Conservation (phyloP, 257 asterid genomes). For the Rauvolfia tetraphylla region DNA sequence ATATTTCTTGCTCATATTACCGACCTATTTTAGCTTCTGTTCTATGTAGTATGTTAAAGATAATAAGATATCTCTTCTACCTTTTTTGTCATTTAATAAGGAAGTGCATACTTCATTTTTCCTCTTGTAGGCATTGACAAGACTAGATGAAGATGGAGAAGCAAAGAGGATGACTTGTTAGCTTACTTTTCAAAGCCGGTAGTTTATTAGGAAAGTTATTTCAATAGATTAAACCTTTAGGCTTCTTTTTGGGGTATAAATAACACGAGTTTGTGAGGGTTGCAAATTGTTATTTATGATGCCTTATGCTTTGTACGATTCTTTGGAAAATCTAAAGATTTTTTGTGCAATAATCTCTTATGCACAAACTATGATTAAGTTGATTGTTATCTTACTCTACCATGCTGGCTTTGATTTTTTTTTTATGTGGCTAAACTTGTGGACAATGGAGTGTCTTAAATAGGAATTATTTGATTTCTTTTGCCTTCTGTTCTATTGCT, state of each 20-base stretch:
- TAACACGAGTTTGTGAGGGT: neutral
- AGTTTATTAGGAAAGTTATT: conserved; percentile 17
- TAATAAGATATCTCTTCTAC: conserved; percentile 5
- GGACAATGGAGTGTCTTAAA: neutral
- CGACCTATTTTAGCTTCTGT: neutral
- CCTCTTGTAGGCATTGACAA: conserved; percentile 74
- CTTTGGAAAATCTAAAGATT: neutral
- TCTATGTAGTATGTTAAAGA: neutral
- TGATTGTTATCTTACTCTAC: neutral
- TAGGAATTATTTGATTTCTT: no score
- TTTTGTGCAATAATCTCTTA: neutral
- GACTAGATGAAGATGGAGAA: conserved; percentile 86
- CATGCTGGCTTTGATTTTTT: neutral
- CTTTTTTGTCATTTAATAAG: conserved; percentile 30
- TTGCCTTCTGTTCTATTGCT: neutral
- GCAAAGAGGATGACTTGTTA: conserved; percentile 48
- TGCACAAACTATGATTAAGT: neutral
- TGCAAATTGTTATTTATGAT: conserved; percentile 5
- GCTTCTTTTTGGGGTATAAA: conserved; percentile 5
- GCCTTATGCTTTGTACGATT: neutral
- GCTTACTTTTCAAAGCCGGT: conserved; percentile 24
- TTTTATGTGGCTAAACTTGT: neutral
- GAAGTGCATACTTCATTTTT: conserved; percentile 48
- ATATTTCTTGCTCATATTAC: neutral
- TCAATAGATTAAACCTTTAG: conserved; percentile 10